phyloP scores from a whole-genome alignment of 768 basidiomycete genomes.

The Agrocybe pediades region DNA sequence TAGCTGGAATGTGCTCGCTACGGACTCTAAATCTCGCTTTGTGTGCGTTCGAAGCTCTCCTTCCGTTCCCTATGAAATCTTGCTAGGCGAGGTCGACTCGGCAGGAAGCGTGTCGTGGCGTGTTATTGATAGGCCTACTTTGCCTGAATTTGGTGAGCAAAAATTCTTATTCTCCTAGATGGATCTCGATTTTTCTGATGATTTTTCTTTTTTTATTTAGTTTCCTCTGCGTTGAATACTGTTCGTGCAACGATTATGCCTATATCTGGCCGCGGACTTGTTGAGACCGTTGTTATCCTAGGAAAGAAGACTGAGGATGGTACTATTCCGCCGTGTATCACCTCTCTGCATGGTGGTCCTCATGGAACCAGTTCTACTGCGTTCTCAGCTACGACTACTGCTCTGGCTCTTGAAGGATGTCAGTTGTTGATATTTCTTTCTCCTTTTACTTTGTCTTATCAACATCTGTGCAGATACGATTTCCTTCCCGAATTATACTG shows the following conservation, averaged over 20 bases:
- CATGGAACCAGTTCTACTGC: conserved; percentile 49
- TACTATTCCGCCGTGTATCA: conserved; percentile 45
- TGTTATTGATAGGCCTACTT: conserved; percentile 42
- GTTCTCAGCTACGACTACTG: conserved; percentile 44
- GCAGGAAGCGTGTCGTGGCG: conserved; percentile 30
- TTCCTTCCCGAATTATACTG: conserved; percentile 67
- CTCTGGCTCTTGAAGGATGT: conserved; percentile 65
- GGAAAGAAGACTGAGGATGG: conserved; percentile 13
- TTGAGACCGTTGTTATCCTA: conserved; percentile 57
- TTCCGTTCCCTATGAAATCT: conserved; percentile 45
- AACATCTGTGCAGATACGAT: conserved; percentile 47
- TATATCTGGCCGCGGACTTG: conserved; percentile 49
- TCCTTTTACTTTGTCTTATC: background rate
- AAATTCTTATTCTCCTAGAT: background rate
- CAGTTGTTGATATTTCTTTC: conserved; percentile 22
- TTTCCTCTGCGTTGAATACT: conserved; percentile 37
- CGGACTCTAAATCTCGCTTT: conserved; percentile 42
- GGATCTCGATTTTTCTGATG: background rate
- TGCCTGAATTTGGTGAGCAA: conserved; percentile 46
- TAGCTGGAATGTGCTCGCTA: conserved; percentile 58
- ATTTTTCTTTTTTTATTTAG: too few relatives aligned
- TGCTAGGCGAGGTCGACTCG: conserved; percentile 43
- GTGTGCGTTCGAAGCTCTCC: conserved; percentile 54
- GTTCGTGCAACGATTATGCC: conserved; percentile 47
- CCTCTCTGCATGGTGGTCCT: conserved; percentile 64